Conservation (phyloP, 129 eudicot genomes). For the Centrapalus pauciflorus region DNA sequence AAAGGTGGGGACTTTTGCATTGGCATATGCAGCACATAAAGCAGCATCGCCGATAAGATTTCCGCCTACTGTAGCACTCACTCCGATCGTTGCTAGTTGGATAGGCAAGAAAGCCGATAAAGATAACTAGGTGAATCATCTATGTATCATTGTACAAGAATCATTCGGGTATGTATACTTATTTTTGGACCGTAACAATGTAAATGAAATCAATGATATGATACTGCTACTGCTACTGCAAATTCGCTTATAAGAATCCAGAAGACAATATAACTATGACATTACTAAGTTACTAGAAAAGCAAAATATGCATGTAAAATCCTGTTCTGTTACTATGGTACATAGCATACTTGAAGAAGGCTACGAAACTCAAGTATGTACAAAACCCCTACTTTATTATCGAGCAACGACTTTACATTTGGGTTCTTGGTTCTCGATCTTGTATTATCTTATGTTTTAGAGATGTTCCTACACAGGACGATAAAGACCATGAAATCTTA, state of each 20-base stretch:
- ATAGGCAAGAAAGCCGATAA: constrained; percentile 77
- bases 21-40: constrained; percentile 99
- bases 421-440: neutral
- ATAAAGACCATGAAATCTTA: neutral
- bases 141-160: neutral
- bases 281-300: neutral
- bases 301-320: constrained; percentile 4
- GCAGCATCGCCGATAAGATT: constrained; percentile 98
- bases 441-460: neutral
- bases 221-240: too few relatives aligned
- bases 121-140: constrained; percentile 29
- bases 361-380: constrained; percentile 25
- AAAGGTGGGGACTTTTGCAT: constrained; percentile 96
- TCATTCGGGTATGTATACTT: neutral
- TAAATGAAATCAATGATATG: constrained; percentile 2
- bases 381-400: constrained; percentile 21
- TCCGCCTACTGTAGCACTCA: constrained; percentile 96
- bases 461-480: neutral
- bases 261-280: neutral
- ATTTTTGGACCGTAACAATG: constrained; percentile 14
- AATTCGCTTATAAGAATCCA: neutral
- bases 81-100: constrained; percentile 96
- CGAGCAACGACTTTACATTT: constrained; percentile 28
- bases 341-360: constrained; percentile 11
- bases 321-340: constrained; percentile 6